Conservation (phyloP, 176 grass and related monocot genomes). For the Echinochloa phyllopogon region DNA sequence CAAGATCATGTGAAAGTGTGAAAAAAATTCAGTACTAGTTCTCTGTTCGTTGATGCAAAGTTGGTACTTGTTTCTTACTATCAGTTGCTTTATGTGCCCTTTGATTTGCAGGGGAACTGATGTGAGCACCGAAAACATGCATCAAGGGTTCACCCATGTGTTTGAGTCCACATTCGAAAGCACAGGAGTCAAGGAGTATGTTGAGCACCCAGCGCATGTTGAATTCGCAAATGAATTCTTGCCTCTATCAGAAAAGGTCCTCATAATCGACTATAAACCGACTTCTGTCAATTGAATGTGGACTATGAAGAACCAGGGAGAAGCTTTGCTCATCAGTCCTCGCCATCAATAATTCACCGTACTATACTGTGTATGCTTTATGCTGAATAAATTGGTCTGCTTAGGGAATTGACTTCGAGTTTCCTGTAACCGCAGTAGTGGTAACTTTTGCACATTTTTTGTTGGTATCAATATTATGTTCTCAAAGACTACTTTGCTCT, state of each 20-base stretch:
- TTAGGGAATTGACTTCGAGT: not conserved
- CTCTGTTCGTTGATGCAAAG: not conserved
- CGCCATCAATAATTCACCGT: not conserved
- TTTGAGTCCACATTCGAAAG: slow-evolving; percentile 86
- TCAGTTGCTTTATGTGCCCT: not conserved
- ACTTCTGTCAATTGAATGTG: slow-evolving; percentile 14
- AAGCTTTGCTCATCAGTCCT: not conserved
- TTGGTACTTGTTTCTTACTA: not conserved
- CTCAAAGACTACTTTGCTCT: not conserved
- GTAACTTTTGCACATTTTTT: not conserved
- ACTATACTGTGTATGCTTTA: not conserved
- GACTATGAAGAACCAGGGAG: not conserved
- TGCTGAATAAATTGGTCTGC: slow-evolving; percentile 1
- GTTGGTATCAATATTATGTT: not conserved
- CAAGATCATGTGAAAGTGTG: not conserved
- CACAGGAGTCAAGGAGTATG: slow-evolving; percentile 64
- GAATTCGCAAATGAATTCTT: slow-evolving; percentile 68
- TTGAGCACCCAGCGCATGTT: slow-evolving; percentile 72
- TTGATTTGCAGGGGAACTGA: slow-evolving; percentile 69
- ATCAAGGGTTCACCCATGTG: slow-evolving; percentile 80
- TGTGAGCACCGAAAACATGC: slow-evolving; percentile 89
- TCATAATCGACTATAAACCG: slow-evolving; percentile 75
- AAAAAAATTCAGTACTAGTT: not conserved
- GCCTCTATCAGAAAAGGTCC: slow-evolving; percentile 53
- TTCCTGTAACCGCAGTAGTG: not conserved